Percentiles rank a stretch among this genome's conserved stretches.
phyloP scores from a whole-genome alignment of 768 basidiomycete genomes.

The Naganishia onofrii region DNA sequence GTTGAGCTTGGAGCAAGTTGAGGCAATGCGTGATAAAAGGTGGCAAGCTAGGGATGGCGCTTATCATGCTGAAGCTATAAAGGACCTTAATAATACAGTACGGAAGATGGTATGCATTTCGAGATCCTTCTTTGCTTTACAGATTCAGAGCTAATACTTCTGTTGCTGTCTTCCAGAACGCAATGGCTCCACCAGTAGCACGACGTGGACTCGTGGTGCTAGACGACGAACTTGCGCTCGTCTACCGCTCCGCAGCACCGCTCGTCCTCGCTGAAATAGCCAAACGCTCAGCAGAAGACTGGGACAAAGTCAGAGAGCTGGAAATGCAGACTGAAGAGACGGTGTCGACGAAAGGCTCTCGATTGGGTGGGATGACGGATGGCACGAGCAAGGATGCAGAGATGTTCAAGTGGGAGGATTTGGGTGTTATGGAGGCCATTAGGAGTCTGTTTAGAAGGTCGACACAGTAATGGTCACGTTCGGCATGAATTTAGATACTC shows the following conservation, averaged over 20 bases:
- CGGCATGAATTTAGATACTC: too few species aligned
- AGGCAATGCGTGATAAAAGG: conserved; percentile 53
- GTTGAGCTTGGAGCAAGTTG: conserved; percentile 53
- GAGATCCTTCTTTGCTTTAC: neutral
- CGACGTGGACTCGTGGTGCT: conserved; percentile 63
- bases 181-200: conserved; percentile 73
- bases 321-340: neutral
- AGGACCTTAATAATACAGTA: conserved; percentile 70
- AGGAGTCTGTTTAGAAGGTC: conserved; percentile 19
- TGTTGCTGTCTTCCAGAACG: conserved; percentile 55
- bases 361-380: conserved; percentile 5
- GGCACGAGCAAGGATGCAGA: neutral
- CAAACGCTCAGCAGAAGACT: conserved; percentile 18
- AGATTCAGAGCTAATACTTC: neutral
- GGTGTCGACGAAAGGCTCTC: neutral
- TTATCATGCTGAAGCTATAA: conserved; percentile 61
- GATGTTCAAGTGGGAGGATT: conserved; percentile 23
- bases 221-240: conserved; percentile 58
- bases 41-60: conserved; percentile 28
- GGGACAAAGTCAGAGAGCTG: conserved; percentile 25
- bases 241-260: conserved; percentile 27
- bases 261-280: conserved; percentile 28
- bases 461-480: neutral
- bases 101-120: conserved; percentile 59
- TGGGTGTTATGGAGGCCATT: conserved; percentile 23